Evolutionary conservation across 148 eudicot species (phyloP), one percentile per base, ranked within the genome.

Genomic region (Agrostemma githago): DNA sequence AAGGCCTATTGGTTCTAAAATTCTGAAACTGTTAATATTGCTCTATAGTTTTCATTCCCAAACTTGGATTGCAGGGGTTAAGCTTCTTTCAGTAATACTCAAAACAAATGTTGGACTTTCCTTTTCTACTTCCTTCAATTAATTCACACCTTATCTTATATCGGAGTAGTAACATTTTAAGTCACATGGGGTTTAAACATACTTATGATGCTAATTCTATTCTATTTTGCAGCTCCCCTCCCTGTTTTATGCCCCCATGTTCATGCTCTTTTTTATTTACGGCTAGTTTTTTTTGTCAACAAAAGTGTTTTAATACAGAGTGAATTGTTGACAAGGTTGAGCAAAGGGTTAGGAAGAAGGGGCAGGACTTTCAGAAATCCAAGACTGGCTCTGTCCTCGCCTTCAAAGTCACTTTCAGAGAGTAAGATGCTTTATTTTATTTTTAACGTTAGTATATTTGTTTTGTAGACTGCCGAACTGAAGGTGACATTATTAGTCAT

Each of bases 381-480:
- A 94, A 89, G 85, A 82, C 93, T 0, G 98, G 98, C 41, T 91
- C 98, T 43, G 93, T 94, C 53, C 82, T 89, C 71, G 91, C 97
- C 66, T 94, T 91, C 85, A 91, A 91, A 88, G 96, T 94, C 82
- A 86, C 91, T 88, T 94, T 94, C 73, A 87, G 98, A 85, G 98
- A 94, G 98, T 94, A 94, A 88, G 88, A 74, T 37, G 59, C 72
- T 65, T 39, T 21, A 11, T 66, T 65, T 69, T 68, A n/a, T n/a
- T n/a, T n/a, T n/a, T n/a, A n/a, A n/a, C n/a, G n/a, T n/a, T n/a
- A n/a, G n/a, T n/a, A n/a, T n/a, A n/a, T n/a, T n/a, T n/a, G n/a
- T n/a, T n/a, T n/a, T n/a, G n/a, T n/a, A n/a, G 21, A 58, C 62
- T 58, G 62, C 26, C 17, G 62, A 58, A 58, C 62, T 16, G 62